Conservation (phyloP, 2,329 filamentous ascomycete species). For the Aotearoamyces nothofagi region DNA sequence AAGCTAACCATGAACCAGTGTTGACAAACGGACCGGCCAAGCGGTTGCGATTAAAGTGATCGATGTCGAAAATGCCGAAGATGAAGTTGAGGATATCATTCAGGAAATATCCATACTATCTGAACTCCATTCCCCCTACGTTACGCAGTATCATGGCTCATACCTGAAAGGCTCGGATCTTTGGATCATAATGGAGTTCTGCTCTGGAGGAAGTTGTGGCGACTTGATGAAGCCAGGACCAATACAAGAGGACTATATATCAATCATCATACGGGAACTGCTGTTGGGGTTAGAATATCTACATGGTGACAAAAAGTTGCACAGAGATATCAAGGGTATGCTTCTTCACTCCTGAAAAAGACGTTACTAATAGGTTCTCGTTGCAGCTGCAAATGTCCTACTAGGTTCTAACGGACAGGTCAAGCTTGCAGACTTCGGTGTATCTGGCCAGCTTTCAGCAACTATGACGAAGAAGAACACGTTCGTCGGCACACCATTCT, state of each 20-base stretch:
- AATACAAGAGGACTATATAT: slow-evolving; percentile 91
- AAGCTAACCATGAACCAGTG: too few relatives aligned
- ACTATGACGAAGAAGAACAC: slow-evolving; percentile 99
- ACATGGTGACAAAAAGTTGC: slow-evolving; percentile 88
- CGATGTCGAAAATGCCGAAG: slow-evolving; percentile 96
- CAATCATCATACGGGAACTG: slow-evolving; percentile 84
- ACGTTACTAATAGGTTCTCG: too few relatives aligned
- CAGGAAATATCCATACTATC: slow-evolving; percentile 97
- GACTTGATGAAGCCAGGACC: slow-evolving; percentile 89
- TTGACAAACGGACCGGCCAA: slow-evolving; percentile 85
- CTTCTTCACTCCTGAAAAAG: too few relatives aligned
- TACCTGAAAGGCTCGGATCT: slow-evolving; percentile 91
- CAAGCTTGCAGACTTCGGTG: slow-evolving; percentile 92
- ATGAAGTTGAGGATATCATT: slow-evolving; percentile 98
- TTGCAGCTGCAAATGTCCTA: slow-evolving; percentile 75
- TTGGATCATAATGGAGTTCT: slow-evolving; percentile 99
- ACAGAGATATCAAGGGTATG: slow-evolving; percentile 87
- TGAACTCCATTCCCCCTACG: slow-evolving; percentile 87
- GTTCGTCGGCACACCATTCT: slow-evolving; percentile 95
- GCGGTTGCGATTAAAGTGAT: slow-evolving; percentile 97
- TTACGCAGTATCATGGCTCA: slow-evolving; percentile 95
- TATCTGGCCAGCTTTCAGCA: slow-evolving; percentile 87
- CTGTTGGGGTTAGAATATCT: slow-evolving; percentile 84
- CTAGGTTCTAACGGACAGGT: slow-evolving; percentile 85
- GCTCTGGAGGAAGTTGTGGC: slow-evolving; percentile 88